Evolutionary conservation across 2,329 filamentous ascomycete genomes (phyloP), one percentile per base, ranked within the genome.

Genomic region (Neurospora sp.): DNA sequence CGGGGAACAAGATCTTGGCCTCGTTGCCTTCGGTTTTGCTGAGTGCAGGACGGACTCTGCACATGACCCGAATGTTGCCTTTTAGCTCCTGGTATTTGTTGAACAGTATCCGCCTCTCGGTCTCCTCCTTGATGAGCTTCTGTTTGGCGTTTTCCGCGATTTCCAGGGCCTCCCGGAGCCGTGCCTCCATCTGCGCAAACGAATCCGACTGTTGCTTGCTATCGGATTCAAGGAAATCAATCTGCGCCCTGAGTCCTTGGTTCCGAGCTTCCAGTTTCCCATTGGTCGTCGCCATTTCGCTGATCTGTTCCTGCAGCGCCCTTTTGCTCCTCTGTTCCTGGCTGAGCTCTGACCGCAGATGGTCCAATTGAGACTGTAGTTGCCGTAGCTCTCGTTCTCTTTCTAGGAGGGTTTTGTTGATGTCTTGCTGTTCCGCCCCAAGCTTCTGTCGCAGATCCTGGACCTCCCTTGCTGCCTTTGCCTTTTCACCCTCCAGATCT

Each of bases 51-150:
- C 96, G 90, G 38, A 98, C 95, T 78, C 96, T 90, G 78, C 95
- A 98, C 88, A 99, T 99, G 74, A 99, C 96, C 23, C 96, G 91
- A 76, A 99, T 99, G 78, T 99, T 99, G 76, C 96, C 96, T 80
- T 97, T 97, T 71, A 99, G 87, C 78, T 99, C 96, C 79, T 99
- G 93, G 66, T 99, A 95, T 79, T 97, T 96, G 80, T 98, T 98
- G 83, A 98, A 97, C 0, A 99, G 86, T 75, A 96, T 95, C 28
- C 96, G 88, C 15, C 96, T 89, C 68, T 97, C 84, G 0, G 92
- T 96, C 81, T 99, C 96, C 78, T 98, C 96, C 76, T 91, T 93
- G 73, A 96, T 90, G 38, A 99, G 84, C 77, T 96, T 97, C 73
- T 93, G 89, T 70, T 91, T 89, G 0, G 92, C 89, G 42, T 87